Base-by-base conservation (phyloP, 768 basidiomycete genomes). In the Myochromella boudieri region DNA sequence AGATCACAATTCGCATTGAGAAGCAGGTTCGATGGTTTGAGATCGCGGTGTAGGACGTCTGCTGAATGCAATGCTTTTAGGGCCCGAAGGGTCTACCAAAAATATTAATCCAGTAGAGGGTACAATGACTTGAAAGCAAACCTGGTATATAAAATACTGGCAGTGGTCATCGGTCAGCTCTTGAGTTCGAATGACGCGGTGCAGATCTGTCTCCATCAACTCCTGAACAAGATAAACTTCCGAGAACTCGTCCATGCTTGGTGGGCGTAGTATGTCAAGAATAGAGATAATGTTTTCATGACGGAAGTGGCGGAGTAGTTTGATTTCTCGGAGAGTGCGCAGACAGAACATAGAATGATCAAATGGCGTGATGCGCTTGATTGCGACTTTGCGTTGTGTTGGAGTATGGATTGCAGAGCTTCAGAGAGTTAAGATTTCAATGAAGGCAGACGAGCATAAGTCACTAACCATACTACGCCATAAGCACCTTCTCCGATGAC, bases 141-240 rank as follows among this genome's bases (percentile, higher is more conserved):
- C 85, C 76, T 97, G 95, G 66, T 99, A 99, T 55, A 95, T 85
- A 61, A 99, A 97, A 66, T 99, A 99, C 67, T 98, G 93, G 56
- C 84, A 87, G 63, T 97, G 95, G 62, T 97, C 94, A 62, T 98
- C 95, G 48, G 86, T 88, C 31, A 99, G 75, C 49, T 89, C 83
- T 67, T 98, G 97, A 0, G 97, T 95, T 21, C 91, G 78, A 58
- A 99, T 97, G 38, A 99, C 97, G 44, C 95, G 85, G 63, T 98
- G 94, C 55, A 98, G 72, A 70, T 98, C 95, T 1, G 92, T 95
- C 68, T 97, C 95, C 66, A 95, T 82, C 53, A 91, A 72, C 63
- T 91, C 89, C 66, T 77, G 75, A 28, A 76, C 68, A 43, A 74
- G 65, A 51, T 75, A 75, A 17, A 95, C 95, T 64, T 97, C 95